A percentile compares a stretch with the other conserved stretches of the same genome.
Evolutionary conservation across 495 filamentous ascomycete species (phyloP).

Genomic region (Pseudevernia furfuracea): DNA sequence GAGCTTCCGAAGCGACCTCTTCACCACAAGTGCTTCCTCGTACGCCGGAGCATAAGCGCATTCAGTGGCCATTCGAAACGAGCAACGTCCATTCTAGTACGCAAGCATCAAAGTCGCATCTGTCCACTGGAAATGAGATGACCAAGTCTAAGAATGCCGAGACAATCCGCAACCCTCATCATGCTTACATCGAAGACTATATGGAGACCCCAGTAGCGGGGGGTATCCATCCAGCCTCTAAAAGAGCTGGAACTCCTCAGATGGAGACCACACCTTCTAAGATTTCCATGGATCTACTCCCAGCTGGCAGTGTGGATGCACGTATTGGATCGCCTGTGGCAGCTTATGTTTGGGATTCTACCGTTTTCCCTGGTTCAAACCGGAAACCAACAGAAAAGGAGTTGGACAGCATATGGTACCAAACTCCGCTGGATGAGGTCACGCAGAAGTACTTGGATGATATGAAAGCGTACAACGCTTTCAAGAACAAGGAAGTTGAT

Average conservation of each 20-base stretch:
- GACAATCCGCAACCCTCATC: neutral
- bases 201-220: neutral
- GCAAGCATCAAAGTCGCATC: neutral
- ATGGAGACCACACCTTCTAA: neutral
- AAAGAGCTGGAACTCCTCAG: neutral
- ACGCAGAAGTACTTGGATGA: neutral
- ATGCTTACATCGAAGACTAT: conserved; percentile 1
- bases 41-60: neutral
- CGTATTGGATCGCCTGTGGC: neutral
- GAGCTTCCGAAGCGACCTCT: neutral
- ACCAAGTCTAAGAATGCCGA: neutral
- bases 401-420: neutral
- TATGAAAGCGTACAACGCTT: neutral
- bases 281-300: neutral
- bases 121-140: neutral
- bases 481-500: neutral
- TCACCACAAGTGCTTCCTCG: neutral
- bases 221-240: neutral
- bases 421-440: conserved; percentile 1
- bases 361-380: neutral
- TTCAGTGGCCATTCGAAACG: neutral
- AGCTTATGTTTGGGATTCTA: neutral
- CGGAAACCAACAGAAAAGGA: neutral
- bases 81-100: neutral
- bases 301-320: neutral